These are phyloP conservation scores for Dryas octopetala DNA, from an alignment of 306 rosid species.

Conservation along the genomic window DNA sequence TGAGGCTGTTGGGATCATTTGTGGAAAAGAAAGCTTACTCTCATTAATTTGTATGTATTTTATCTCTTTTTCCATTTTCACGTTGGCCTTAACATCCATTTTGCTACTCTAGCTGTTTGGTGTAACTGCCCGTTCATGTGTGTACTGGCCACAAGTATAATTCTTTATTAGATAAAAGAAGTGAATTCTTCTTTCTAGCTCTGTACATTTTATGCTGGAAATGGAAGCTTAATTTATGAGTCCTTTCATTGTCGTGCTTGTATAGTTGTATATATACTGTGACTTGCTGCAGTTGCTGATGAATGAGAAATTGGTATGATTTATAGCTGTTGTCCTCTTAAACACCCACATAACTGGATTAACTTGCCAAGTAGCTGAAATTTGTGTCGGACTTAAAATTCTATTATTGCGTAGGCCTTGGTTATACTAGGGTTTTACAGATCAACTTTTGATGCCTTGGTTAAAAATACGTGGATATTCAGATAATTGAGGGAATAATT, in stretches of 20 bases:
- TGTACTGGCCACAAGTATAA: neutral
- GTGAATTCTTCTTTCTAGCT: neutral
- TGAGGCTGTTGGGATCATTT: neutral
- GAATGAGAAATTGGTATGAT: neutral
- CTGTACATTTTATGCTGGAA: conserved; percentile 6
- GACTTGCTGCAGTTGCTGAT: neutral
- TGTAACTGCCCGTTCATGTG: conserved; percentile 2
- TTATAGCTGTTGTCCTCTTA: neutral
- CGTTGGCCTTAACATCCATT: neutral
- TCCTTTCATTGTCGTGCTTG: neutral
- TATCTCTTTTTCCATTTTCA: neutral
- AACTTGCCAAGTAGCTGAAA: too few species aligned
- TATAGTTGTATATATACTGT: neutral
- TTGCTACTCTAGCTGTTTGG: neutral
- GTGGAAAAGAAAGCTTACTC: conserved; percentile 3
- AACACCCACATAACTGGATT: neutral
- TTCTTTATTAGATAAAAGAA: neutral
- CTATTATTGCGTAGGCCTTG: too few species aligned
- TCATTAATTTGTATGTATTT: neutral
- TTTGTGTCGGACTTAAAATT: too few species aligned
- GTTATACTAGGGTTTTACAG: too few species aligned
- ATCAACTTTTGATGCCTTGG: too few species aligned
- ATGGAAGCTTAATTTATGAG: conserved; percentile 11
- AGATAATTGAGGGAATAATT: too few species aligned
- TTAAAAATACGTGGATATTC: too few species aligned